Percentiles rank a stretch among this genome's conserved stretches.
These are phyloP conservation scores for Fusarium algeriense DNA, from an alignment of 2,329 filamentous ascomycete species.

Conservation along the genomic window DNA sequence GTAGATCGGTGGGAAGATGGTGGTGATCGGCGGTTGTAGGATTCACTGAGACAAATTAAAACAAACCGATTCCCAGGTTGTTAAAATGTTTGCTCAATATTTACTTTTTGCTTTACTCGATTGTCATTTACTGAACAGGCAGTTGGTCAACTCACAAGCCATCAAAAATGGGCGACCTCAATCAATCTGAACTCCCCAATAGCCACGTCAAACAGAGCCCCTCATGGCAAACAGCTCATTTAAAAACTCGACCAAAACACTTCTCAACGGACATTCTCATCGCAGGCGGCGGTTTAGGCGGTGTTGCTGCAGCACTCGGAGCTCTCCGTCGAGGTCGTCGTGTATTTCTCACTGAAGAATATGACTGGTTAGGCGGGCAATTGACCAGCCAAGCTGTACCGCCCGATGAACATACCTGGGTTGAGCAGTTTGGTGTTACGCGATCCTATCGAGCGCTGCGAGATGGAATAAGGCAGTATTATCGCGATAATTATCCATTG, in stretches of 20 bases:
- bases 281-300: constrained; percentile 44
- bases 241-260: neutral
- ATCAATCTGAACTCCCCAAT: neutral
- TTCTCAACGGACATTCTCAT: constrained; percentile 45
- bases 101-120: neutral
- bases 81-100: neutral
- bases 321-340: constrained; percentile 41
- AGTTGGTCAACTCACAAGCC: neutral
- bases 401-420: constrained; percentile 48
- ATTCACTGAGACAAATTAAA: constrained; percentile 7
- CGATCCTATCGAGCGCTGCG: constrained; percentile 44
- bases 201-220: neutral
- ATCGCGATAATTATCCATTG: constrained; percentile 45
- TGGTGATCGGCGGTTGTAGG: neutral
- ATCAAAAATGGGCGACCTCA: constrained; percentile 25
- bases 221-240: constrained; percentile 22
- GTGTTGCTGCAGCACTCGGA: constrained; percentile 46
- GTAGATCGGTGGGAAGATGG: neutral
- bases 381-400: constrained; percentile 48
- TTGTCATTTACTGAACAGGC: neutral
- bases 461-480: constrained; percentile 44
- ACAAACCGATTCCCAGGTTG: neutral
- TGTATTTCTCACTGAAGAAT: constrained; percentile 47
- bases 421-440: constrained; percentile 48
- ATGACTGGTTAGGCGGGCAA: constrained; percentile 48